These are phyloP conservation scores for Cryphonectria parasitica DNA, from an alignment of 2,329 filamentous ascomycete genomes.

Conservation along the genomic window DNA sequence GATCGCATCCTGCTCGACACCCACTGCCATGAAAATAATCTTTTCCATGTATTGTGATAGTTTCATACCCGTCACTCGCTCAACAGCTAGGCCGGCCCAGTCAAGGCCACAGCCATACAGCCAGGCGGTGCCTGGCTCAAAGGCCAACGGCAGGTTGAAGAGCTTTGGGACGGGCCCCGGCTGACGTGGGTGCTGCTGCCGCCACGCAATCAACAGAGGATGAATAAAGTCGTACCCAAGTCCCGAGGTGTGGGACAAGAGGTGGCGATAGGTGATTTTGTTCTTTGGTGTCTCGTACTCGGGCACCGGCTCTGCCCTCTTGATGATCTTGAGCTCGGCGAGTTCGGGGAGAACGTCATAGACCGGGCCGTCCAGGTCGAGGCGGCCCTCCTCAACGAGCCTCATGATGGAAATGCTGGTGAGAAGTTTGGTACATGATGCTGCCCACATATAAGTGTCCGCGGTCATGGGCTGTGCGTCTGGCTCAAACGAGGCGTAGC, in stretches of 20 bases:
- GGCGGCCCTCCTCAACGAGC: slow-evolving; percentile 55
- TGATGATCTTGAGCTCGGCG: slow-evolving; percentile 50
- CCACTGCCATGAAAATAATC: slow-evolving; percentile 48
- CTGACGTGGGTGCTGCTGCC: background rate
- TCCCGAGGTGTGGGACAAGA: slow-evolving; percentile 10
- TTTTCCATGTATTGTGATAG: slow-evolving; percentile 49
- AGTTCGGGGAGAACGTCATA: slow-evolving; percentile 52
- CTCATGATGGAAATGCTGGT: slow-evolving; percentile 58
- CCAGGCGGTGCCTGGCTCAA: slow-evolving; percentile 50
- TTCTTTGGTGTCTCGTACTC: slow-evolving; percentile 25
- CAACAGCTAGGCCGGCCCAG: slow-evolving; percentile 42
- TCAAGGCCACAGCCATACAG: slow-evolving; percentile 47
- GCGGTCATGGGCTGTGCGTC: slow-evolving; percentile 41
- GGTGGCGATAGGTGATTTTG: slow-evolving; percentile 22
- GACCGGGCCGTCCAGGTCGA: slow-evolving; percentile 52
- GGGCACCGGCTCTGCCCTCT: slow-evolving; percentile 41
- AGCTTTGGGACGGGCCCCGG: slow-evolving; percentile 29
- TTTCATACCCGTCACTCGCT: slow-evolving; percentile 47
- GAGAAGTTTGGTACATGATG: slow-evolving; percentile 49
- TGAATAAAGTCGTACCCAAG: slow-evolving; percentile 15
- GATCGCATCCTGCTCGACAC: slow-evolving; percentile 45
- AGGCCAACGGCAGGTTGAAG: slow-evolving; percentile 45
- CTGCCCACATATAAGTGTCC: slow-evolving; percentile 43
- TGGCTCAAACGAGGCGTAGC: slow-evolving; percentile 46
- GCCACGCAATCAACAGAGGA: slow-evolving; percentile 9